Base-by-base conservation (phyloP, 202 grass and related monocot species). In the Cymbopogon flexuosus region DNA sequence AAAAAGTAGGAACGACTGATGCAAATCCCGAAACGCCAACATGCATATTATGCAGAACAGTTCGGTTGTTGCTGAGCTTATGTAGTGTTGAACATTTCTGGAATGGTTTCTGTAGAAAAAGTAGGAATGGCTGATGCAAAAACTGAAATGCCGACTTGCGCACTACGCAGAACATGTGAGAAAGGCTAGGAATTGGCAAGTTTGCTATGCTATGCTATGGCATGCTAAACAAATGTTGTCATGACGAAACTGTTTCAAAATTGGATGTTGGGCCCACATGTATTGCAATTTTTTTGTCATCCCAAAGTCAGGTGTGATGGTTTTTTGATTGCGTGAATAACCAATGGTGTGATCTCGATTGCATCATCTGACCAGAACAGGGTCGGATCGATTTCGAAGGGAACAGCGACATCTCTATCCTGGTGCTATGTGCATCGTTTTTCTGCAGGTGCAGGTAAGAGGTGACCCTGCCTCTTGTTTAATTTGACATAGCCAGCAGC, bases 381-480 rank as follows among this genome's bases (percentile, higher is more conserved):
- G 5, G 5, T 40, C 39, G 54, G 40, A 75, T 52, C 24, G 8
- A 58, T 80, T 80, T 84, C 77, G 31, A 81, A 80, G 37, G 43
- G 8, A 37, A 77, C 3, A 21, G 65, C 3, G 45, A 81, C 71
- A 23, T 80, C 19, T 81, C 27, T 58, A 65, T 66, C 57, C 82
- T 81, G 36, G 77, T 77, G 19, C 67, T 8, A 81, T 22, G 77
- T 47, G 65, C 65, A 45, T 40, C 11, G 16, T 88, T 85, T 81
- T 85, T 85, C 82, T 61, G 37, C 59, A 51, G 72, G 24, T 89
- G 66, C 65, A 85, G 87, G 72, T 76, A 31, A 78, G 73, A 54
- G 18, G 16, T 52, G 49, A n/a, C 49, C 16, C 49, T 8, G 5
- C 49, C 16, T 51, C 15, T 5, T 36, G 35, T 36, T 36, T 36